A percentile compares a stretch with the other conserved stretches of the same genome.
These are phyloP conservation scores for Pedinophyceae sp. DNA, from an alignment of 139 green algal genomes.

Conservation along the genomic window DNA sequence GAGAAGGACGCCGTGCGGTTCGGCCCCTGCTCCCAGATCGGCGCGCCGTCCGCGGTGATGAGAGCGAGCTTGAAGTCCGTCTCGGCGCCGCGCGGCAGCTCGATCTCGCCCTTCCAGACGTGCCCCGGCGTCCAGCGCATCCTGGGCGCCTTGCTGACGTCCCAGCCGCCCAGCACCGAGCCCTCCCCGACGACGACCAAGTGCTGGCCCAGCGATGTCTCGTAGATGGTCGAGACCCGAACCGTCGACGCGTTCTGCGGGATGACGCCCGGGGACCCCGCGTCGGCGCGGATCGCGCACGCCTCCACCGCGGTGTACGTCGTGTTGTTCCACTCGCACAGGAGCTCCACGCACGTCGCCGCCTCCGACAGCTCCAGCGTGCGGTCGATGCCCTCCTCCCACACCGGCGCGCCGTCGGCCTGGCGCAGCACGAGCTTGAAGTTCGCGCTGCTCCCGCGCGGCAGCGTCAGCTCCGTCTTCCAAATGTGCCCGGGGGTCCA, in stretches of 20 bases:
- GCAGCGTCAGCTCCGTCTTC: conserved; percentile 57
- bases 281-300: conserved; percentile 39
- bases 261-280: conserved; percentile 21
- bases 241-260: conserved; percentile 40
- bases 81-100: conserved; percentile 10
- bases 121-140: conserved; percentile 35
- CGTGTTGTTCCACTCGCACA: conserved; percentile 81
- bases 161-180: too few relatives aligned
- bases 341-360: conserved; percentile 75
- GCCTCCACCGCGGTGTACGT: conserved; percentile 50
- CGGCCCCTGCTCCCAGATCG: too few relatives aligned
- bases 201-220: too few relatives aligned
- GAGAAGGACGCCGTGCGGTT: too few relatives aligned
- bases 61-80: conserved; percentile 34
- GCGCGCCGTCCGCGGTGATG: too few relatives aligned
- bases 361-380: conserved; percentile 79
- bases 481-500: conserved; percentile 53
- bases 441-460: conserved; percentile 64
- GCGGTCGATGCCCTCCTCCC: conserved; percentile 28
- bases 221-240: conserved; percentile 47
- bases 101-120: conserved; percentile 22
- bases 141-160: conserved; percentile 11
- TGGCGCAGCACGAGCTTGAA: conserved; percentile 23
- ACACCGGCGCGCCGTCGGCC: conserved; percentile 20
- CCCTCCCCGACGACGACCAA: too few relatives aligned